Percentiles rank a stretch among this genome's conserved stretches.
phyloP scores from a whole-genome alignment of 2,329 filamentous ascomycete genomes.

The Paradendryphiella salina region DNA sequence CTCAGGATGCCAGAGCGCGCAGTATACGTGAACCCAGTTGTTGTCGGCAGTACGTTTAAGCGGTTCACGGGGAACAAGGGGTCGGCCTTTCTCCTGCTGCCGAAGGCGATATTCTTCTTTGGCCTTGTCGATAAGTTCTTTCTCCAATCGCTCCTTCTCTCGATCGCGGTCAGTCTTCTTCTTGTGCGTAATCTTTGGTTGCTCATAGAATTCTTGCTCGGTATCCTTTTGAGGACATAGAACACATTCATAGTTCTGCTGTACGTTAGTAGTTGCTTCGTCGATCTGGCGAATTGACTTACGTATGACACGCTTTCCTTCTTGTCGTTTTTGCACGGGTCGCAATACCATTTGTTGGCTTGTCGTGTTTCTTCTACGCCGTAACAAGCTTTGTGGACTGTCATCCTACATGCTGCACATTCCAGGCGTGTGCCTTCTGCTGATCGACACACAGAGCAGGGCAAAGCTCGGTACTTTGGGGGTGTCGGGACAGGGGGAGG shows the following conservation, averaged over 20 bases:
- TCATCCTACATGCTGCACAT: slow-evolving; percentile 86
- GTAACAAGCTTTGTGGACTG: slow-evolving; percentile 90
- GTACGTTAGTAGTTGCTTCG: slow-evolving; percentile 21
- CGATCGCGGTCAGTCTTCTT: slow-evolving; percentile 93
- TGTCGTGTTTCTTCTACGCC: slow-evolving; percentile 74
- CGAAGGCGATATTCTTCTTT: slow-evolving; percentile 80
- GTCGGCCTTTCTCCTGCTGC: slow-evolving; percentile 82
- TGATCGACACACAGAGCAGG: slow-evolving; percentile 82
- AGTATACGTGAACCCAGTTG: slow-evolving; percentile 97
- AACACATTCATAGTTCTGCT: slow-evolving; percentile 84
- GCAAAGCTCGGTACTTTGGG: slow-evolving; percentile 75
- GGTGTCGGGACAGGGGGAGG: slow-evolving; percentile 72
- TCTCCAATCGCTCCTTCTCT: slow-evolving; percentile 84
- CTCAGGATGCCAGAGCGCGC: slow-evolving; percentile 88
- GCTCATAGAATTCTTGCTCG: slow-evolving; percentile 80
- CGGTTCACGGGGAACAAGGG: slow-evolving; percentile 81
- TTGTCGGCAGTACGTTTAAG: slow-evolving; percentile 93
- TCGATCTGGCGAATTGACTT: slow-evolving; percentile 44
- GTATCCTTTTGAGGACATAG: slow-evolving; percentile 83
- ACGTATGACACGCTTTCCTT: slow-evolving; percentile 90
- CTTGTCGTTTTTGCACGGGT: slow-evolving; percentile 94
- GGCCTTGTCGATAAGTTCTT: slow-evolving; percentile 77
- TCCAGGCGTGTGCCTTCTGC: slow-evolving; percentile 64
- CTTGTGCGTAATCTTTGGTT: slow-evolving; percentile 74
- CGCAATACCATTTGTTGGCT: slow-evolving; percentile 83